Evolutionary conservation across 2,329 filamentous ascomycete genomes (phyloP), one percentile per base, ranked within the genome.

Genomic region (Cercospora sp.): DNA sequence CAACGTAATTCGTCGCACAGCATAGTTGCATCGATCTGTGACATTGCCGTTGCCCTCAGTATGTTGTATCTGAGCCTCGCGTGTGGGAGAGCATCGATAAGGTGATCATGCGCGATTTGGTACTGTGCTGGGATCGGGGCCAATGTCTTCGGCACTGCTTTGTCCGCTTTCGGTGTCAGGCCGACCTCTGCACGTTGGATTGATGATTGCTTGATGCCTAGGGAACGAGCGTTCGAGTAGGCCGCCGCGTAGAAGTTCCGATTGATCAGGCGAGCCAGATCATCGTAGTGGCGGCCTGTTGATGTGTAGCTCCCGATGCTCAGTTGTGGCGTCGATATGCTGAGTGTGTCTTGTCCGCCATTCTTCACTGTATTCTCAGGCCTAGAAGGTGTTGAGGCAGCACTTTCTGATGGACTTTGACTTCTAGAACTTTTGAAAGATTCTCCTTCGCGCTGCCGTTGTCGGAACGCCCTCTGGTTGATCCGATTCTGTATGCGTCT

Each of bases 381-480:
- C 16, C 18, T 70, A 49, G 28, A 66, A 63, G 21, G 5, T 51
- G 5, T 66, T n/a, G 66, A 66, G 13, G 40, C 28, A 16, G 67
- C 55, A 51, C 34, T 68, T 51, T 45, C 63, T 4, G 72, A 70
- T 24, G 63, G 40, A 58, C 63, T 69, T 18, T 71, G 68, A 34
- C 70, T 63, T 51, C 68, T 71, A 58, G 73, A 74, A 58, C 71
- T 61, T 67, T 73, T 75, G 10, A 72, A 59, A 10, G 74, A 70
- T 26, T 73, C 67, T 24, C 76, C 75, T 57, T 72, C 68, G 62
- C 75, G 72, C 61, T 77, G 76, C 32, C 76, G 66, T 63, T 77
- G 71, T n/a, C 76, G 69, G 45, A 76, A 77, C 9, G 76, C 76
- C 63, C 76, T 62, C 63, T 77, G 76, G 51, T 77, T 77, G 45